Percentiles rank a stretch among this genome's conserved stretches.
Evolutionary conservation across 768 basidiomycete species (phyloP).

Genomic region (Floccularia luteovirens): DNA sequence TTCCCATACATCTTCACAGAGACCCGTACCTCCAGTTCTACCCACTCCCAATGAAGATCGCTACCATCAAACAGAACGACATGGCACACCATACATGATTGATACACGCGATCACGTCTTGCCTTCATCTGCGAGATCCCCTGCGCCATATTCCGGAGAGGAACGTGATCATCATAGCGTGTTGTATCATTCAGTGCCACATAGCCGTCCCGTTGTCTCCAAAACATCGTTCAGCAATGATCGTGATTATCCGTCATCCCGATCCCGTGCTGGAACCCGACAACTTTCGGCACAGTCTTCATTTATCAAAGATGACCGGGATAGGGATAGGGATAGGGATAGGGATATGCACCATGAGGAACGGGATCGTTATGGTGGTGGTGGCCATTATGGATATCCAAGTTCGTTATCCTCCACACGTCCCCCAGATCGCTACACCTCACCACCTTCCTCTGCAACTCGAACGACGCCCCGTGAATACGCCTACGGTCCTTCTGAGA

Average conservation of each 20-base stretch:
- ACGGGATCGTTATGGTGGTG: background rate
- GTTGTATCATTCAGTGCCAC: no score
- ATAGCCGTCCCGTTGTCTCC: constrained; percentile 12
- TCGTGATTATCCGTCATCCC: background rate
- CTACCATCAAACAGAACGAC: no score
- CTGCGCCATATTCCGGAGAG: no score
- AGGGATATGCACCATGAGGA: background rate
- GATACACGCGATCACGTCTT: no score
- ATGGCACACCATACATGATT: no score
- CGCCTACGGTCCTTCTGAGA: background rate
- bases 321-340: no score
- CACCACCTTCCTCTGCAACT: background rate
- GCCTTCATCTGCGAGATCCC: no score
- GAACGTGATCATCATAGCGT: no score
- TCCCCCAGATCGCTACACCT: background rate
- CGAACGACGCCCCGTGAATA: background rate
- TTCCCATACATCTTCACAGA: constrained; percentile 8
- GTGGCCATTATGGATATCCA: background rate
- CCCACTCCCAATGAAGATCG: constrained; percentile 6
- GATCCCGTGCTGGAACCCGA: background rate
- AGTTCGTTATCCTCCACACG: background rate
- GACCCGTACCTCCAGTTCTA: constrained; percentile 16
- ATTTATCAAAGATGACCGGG: background rate
- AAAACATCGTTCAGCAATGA: constrained; percentile 17
- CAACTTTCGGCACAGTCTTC: background rate